These are phyloP conservation scores for Hygrophoropsis aurantiaca DNA, from an alignment of 768 basidiomycete genomes.

Conservation along the genomic window DNA sequence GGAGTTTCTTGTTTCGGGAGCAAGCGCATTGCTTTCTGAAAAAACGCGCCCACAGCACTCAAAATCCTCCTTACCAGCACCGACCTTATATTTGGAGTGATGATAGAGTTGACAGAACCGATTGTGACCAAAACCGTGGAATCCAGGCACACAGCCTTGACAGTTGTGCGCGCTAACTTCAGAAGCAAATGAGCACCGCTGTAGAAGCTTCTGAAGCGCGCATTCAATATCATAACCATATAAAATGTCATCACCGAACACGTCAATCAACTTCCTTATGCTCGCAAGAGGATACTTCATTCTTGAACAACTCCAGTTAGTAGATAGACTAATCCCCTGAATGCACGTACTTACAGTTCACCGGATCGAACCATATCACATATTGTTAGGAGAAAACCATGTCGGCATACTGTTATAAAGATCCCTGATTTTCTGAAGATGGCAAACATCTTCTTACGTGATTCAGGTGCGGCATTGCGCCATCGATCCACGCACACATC, in stretches of 20 bases:
- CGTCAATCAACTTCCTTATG: constrained; percentile 21
- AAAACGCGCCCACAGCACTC: too few relatives aligned
- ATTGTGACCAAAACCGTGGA: constrained; percentile 37
- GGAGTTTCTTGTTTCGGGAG: neutral
- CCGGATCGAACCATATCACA: constrained; percentile 1
- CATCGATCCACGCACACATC: neutral
- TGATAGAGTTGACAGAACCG: constrained; percentile 29
- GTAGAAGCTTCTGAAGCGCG: constrained; percentile 16
- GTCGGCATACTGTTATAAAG: too few relatives aligned
- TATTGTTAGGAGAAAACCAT: constrained; percentile 20
- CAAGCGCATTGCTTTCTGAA: neutral
- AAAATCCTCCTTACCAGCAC: too few relatives aligned
- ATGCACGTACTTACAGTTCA: constrained; percentile 1
- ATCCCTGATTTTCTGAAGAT: neutral
- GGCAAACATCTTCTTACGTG: neutral
- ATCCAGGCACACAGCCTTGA: constrained; percentile 18
- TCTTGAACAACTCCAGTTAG: too few relatives aligned
- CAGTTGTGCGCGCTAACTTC: neutral
- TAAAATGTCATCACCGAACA: too few relatives aligned
- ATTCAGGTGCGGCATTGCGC: constrained; percentile 1
- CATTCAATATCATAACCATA: constrained; percentile 30
- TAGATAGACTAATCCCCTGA: neutral
- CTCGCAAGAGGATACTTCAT: constrained; percentile 19
- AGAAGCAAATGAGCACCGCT: constrained; percentile 12
- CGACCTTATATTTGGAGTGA: constrained; percentile 28